phyloP scores from a whole-genome alignment of 2,329 filamentous ascomycete species.

The Microcyclospora pomicola region DNA sequence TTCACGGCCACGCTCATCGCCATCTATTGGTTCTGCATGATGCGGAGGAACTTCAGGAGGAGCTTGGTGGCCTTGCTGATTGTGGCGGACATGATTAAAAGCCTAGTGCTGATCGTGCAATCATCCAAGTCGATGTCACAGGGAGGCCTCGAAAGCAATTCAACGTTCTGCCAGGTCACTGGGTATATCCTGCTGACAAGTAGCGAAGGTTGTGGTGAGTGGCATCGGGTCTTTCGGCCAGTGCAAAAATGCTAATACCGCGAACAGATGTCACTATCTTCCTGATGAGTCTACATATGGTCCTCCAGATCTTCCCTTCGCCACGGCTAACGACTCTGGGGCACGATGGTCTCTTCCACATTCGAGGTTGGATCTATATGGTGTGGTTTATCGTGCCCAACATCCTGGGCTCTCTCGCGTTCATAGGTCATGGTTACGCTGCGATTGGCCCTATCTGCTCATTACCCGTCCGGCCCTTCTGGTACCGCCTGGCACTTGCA shows the following conservation, averaged over 20 bases:
- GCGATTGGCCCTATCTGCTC: conserved; percentile 57
- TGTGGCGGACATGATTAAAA: conserved; percentile 57
- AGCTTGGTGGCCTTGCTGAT: conserved; percentile 63
- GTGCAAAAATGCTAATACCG: neutral
- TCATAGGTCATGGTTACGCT: conserved; percentile 43
- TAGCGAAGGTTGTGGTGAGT: conserved; percentile 15
- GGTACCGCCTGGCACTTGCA: conserved; percentile 53
- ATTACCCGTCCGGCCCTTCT: conserved; percentile 50
- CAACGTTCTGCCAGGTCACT: conserved; percentile 15
- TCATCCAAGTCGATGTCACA: conserved; percentile 43
- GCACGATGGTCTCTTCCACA: conserved; percentile 54
- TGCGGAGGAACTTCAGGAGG: conserved; percentile 61
- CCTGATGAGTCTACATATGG: conserved; percentile 60
- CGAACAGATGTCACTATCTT: conserved; percentile 51
- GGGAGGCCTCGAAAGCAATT: conserved; percentile 22
- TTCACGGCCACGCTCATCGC: conserved; percentile 42
- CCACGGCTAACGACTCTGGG: conserved; percentile 27
- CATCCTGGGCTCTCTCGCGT: conserved; percentile 48
- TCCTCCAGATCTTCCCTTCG: conserved; percentile 51
- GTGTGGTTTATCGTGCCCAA: conserved; percentile 45
- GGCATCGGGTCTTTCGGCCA: neutral
- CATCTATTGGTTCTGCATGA: conserved; percentile 59
- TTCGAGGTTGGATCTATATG: conserved; percentile 46
- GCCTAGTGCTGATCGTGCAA: conserved; percentile 53
- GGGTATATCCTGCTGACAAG: conserved; percentile 18